These are phyloP conservation scores for Penicillium thymicola DNA, from an alignment of 2,329 filamentous ascomycete species.

Conservation along the genomic window DNA sequence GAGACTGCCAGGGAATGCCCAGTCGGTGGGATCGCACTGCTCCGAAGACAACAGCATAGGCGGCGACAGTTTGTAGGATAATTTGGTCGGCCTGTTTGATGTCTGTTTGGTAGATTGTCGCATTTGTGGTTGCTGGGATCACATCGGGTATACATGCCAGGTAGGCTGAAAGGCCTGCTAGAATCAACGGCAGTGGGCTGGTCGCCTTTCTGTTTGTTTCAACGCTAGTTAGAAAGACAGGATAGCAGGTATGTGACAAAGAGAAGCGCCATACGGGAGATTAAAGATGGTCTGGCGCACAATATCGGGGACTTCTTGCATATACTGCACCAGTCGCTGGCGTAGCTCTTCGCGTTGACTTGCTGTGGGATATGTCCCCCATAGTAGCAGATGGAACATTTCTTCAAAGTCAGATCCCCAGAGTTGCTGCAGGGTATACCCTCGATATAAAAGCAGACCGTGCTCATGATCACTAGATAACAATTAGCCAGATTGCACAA, in stretches of 20 bases:
- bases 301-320: conserved; percentile 20
- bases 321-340: conserved; percentile 18
- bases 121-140: conserved; percentile 21
- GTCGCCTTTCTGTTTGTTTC: conserved; percentile 13
- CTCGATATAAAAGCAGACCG: conserved; percentile 29
- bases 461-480: conserved; percentile 27
- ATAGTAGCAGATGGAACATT: conserved; percentile 31
- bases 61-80: conserved; percentile 25
- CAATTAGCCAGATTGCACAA: background rate
- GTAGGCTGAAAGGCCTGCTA: conserved; percentile 31
- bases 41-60: conserved; percentile 27
- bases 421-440: conserved; percentile 29
- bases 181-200: conserved; percentile 26
- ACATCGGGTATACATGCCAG: conserved; percentile 19
- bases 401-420: conserved; percentile 33
- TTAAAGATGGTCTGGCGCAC: conserved; percentile 24
- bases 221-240: background rate
- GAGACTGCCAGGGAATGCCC: conserved; percentile 15
- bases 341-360: conserved; percentile 19
- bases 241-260: no score
- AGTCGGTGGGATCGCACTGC: conserved; percentile 27
- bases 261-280: conserved; percentile 23
- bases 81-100: conserved; percentile 17
- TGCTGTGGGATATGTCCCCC: conserved; percentile 27
- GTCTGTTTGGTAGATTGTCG: conserved; percentile 27